These are phyloP conservation scores for Ophiostoma sp. DNA, from an alignment of 2,329 filamentous ascomycete species.

Conservation along the genomic window DNA sequence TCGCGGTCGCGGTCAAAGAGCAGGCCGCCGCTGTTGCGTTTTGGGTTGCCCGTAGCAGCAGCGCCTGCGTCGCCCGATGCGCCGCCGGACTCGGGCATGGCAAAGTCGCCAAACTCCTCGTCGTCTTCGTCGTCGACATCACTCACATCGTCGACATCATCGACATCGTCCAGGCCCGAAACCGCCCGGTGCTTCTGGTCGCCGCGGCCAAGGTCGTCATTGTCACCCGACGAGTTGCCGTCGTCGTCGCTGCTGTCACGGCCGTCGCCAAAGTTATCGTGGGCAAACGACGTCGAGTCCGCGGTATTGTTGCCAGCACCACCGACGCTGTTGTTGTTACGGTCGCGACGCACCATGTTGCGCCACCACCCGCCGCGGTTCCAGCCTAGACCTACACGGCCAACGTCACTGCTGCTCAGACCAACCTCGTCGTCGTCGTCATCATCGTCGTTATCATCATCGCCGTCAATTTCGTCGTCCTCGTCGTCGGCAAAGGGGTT, in stretches of 20 bases:
- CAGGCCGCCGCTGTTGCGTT: constrained; percentile 19
- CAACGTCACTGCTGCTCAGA: constrained; percentile 34
- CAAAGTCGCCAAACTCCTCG: constrained; percentile 65
- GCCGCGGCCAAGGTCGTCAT: neutral
- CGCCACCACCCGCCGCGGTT: constrained; percentile 38
- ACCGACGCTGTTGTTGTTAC: neutral
- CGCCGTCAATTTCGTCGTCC: constrained; percentile 48
- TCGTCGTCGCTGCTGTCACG: constrained; percentile 32
- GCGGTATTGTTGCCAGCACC: neutral
- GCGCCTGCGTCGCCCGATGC: neutral
- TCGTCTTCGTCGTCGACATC: constrained; percentile 53
- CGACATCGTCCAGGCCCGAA: constrained; percentile 23
- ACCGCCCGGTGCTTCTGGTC: constrained; percentile 52
- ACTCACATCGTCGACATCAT: constrained; percentile 42
- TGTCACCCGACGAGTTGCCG: constrained; percentile 30
- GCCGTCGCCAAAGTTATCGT: constrained; percentile 36
- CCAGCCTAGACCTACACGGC: constrained; percentile 30
- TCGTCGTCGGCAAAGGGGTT: constrained; percentile 55
- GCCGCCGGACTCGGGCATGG: constrained; percentile 51
- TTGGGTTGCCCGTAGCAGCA: constrained; percentile 23
- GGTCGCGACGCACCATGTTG: constrained; percentile 31
- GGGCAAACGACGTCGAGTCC: neutral
- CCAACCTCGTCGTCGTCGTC: constrained; percentile 39
- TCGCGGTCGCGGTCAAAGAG: constrained; percentile 33
- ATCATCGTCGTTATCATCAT: constrained; percentile 35